Base-by-base conservation (phyloP, 1,139 yeast genomes). In the Geotrichum candidum region DNA sequence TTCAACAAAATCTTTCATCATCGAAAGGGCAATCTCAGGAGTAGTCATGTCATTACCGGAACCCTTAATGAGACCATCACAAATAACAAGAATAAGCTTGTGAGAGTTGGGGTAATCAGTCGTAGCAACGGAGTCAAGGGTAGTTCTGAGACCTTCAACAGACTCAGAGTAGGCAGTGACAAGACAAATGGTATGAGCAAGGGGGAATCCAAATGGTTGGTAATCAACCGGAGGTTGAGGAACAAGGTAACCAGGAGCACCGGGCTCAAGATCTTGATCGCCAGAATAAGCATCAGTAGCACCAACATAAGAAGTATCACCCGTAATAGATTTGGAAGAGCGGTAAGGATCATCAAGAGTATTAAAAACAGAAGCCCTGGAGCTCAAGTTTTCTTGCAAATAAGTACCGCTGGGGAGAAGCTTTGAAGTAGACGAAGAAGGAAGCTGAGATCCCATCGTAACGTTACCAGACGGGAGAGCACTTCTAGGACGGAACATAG, bases 121-220 rank as follows among this genome's bases (percentile, higher is more conserved):
- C 0, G 96, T 90, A 22, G 96, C 90, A 64, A 94, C 73, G 0
- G 98, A 92, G 74, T 94, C 97, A 68, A 92, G 77, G 0, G 98
- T 90, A 0, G 92, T 85, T 69, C 98, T 82, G 65, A 94, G 76
- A 66, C 96, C 97, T 13, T 81, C 87, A 67, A 84, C 88, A 71
- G 91, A 96, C 77, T 94, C 99, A 1, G 98, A 91, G 73, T 94
- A 94, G 71, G 97, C 94, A 3, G 99, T 94, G 22, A 94, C 96
- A 68, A 92, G 81, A 68, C 86, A 83, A 70, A 94, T 82, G 0
- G 89, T 80, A 71, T 94, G 98, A 13, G 92, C 90, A 65, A 94
- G 80, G 11, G 98, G 99, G 72, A 79, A 90, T 0, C 88, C 90
- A 75, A 82, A 90, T 7, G 98, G 98, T 77, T 88, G 92, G 76